Evolutionary conservation across 805 yeast species (phyloP), one percentile per base, ranked within the genome.

Genomic region (Wickerhamomyces silvicola): DNA sequence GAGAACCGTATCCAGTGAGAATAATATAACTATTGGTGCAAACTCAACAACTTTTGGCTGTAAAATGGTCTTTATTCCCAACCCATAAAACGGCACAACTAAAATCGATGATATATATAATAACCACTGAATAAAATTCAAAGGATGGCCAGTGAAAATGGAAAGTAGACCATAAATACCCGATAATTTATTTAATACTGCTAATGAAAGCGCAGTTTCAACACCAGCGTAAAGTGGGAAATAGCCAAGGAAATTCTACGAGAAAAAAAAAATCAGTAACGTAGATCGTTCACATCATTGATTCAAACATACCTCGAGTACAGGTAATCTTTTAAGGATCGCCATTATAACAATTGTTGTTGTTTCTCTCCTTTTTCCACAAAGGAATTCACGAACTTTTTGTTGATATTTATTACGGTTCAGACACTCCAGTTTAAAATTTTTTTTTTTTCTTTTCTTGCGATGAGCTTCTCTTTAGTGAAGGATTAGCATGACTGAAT

Each of bases 101-200:
- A 72, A 33, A 11, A 83, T 61, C 3, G 94, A 79, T 37, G 79
- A 54, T 12, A 81, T 45, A 55, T 88, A 86, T 43, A 78, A 75
- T 2, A 81, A 37, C 92, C 95, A 83, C 52, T 90, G 97, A 60
- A 82, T 62, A 38, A 78, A 72, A 38, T 77, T 78, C 34, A 88
- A 66, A 2, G 92, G 92, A 51, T 88, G 95, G 2, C 95, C 92
- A 0, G 97, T 88, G 49, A 90, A 71, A 17, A 90, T 56, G 1
- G 97, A 87, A 15, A 87, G 62, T 22, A 90, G 63, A 18, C 97
- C 98, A 56, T 81, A 90, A 14, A 78, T 65, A 8, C 97, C 96
- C 37, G 94, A 78, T 43, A 88, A 84, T 54, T 88, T 88, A 62
- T 90, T 90, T 41, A 88, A 67, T 22, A 87, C 70, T 11, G 88